Evolutionary conservation across 108 stramenopile genomes (phyloP), one percentile per base, ranked within the genome.

Genomic region (Nitzschia palea): DNA sequence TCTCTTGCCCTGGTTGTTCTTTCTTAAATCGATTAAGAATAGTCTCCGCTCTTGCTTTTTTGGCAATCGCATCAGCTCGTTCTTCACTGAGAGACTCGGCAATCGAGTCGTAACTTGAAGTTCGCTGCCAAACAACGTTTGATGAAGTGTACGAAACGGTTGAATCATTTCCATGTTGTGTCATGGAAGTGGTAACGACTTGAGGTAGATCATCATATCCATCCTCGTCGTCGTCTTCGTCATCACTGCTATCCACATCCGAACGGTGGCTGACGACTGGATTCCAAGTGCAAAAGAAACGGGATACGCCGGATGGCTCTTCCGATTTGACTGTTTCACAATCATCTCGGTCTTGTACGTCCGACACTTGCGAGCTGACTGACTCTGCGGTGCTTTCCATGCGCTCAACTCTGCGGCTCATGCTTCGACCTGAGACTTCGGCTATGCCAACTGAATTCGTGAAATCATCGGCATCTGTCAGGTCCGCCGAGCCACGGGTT

Each of bases 61-160:
- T 28, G 31, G 37, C 59, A 23, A 60, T 60, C 1, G 31, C 59
- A 14, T 8, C 37, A 9, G 40, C 36, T 25, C 59, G 35, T 22
- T n/a, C 20, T 0, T 60, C 59, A 26, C 22, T 18, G n/a, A 60
- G 1, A 5, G 40, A 43, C 29, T 31, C 54, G 10, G 6, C 54
- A 5, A 27, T 15, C 26, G 22, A 5, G 6, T 9, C 17, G 28
- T 55, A 3, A 29, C 27, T 29, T n/a, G n/a, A n/a, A n/a, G 40
- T 40, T 9, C 59, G 36, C 23, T 60, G 37, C 59, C 59, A 60
- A 42, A 60, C 59, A 2, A 60, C 47, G 4, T 4, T 20, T 48
- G 10, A 14, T 14, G 37, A 27, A 14, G 32, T 56, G 14, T 35
- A n/a, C 1, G 55, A 56, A 32, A 9, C 17, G 1, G 12, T 3